Percentiles rank a stretch among this genome's conserved stretches.
phyloP scores from a whole-genome alignment of 2,329 filamentous ascomycete genomes.

The Raffaelea deltoideospora region DNA sequence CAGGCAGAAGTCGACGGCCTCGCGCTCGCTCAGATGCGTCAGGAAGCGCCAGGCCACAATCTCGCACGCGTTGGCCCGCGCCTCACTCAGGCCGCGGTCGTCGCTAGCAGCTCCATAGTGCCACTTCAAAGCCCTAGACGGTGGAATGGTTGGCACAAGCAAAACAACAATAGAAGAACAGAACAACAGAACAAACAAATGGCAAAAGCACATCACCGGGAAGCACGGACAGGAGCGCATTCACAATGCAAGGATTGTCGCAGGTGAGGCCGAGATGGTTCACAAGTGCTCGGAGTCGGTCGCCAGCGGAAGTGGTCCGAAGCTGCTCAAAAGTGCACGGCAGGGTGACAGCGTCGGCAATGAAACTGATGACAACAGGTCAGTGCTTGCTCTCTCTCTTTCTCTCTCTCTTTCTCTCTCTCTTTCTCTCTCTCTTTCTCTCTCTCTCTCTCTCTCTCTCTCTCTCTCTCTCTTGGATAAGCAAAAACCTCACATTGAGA shows the following conservation, averaged over 20 bases:
- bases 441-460: no score
- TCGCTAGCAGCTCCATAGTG: slow-evolving; percentile 53
- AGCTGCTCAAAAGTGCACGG: slow-evolving; percentile 63
- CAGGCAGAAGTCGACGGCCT: slow-evolving; percentile 60
- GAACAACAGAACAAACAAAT: background rate
- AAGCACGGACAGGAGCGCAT: slow-evolving; percentile 51
- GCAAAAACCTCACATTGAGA: slow-evolving; percentile 35
- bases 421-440: no score
- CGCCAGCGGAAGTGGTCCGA: slow-evolving; percentile 48
- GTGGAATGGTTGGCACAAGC: background rate
- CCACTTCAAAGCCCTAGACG: slow-evolving; percentile 52
- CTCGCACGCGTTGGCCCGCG: slow-evolving; percentile 60
- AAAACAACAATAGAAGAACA: background rate
- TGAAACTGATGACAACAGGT: no score
- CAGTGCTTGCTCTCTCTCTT: no score
- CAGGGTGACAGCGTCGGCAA: slow-evolving; percentile 44
- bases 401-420: no score
- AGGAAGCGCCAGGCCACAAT: slow-evolving; percentile 71
- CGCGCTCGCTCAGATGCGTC: slow-evolving; percentile 52
- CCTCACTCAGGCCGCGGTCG: slow-evolving; percentile 49
- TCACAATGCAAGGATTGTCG: slow-evolving; percentile 55
- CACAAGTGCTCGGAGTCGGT: slow-evolving; percentile 41
- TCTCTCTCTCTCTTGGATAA: background rate
- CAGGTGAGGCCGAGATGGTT: slow-evolving; percentile 47
- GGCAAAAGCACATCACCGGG: background rate